Evolutionary conservation across 805 yeast genomes (phyloP).

Genomic region (Saccharomyces cerevisiae): DNA sequence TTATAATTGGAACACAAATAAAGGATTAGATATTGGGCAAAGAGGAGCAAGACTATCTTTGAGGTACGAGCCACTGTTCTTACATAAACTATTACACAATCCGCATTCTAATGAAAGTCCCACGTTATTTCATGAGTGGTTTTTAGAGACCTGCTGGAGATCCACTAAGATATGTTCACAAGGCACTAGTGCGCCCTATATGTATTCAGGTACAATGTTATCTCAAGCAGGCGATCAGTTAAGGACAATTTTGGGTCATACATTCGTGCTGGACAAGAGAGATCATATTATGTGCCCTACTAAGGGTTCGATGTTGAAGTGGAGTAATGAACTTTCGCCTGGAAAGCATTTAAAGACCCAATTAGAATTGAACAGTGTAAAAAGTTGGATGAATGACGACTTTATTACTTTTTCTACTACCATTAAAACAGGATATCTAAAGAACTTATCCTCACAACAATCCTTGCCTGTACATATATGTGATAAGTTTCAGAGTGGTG

Average conservation of each 20-base stretch:
- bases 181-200: neutral
- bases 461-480: conserved; percentile 44
- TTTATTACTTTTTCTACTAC: conserved; percentile 41
- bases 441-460: conserved; percentile 29
- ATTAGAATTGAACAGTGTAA: conserved; percentile 25
- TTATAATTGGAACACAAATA: neutral
- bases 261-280: conserved; percentile 35
- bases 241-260: conserved; percentile 46
- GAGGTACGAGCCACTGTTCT: neutral
- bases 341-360: conserved; percentile 22
- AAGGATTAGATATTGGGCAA: neutral
- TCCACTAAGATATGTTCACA: conserved; percentile 33
- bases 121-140: conserved; percentile 41
- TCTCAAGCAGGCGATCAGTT: conserved; percentile 52
- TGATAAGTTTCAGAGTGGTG: conserved; percentile 82
- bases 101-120: neutral
- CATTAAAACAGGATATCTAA: conserved; percentile 48
- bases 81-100: neutral
- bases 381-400: conserved; percentile 22
- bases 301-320: conserved; percentile 35
- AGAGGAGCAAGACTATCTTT: neutral
- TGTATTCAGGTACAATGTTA: conserved; percentile 42
- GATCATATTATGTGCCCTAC: conserved; percentile 37
- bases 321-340: conserved; percentile 39
- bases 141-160: conserved; percentile 38